Evolutionary conservation across 768 basidiomycete genomes (phyloP).

Genomic region (Cystobasidium tubakii): DNA sequence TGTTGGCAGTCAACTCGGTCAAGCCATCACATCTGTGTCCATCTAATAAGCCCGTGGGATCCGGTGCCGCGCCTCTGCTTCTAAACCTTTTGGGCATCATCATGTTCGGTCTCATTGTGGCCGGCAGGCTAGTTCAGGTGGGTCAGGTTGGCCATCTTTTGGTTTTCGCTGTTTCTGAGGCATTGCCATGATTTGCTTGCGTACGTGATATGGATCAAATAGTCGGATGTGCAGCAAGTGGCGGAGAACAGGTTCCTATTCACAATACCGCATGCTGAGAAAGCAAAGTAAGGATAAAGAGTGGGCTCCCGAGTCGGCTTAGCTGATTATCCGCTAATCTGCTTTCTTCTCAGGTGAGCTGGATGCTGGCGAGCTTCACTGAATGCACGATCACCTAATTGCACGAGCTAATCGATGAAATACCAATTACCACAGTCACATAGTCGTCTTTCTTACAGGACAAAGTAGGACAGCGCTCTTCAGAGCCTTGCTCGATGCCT

Average conservation of each 20-base stretch:
- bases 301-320: not conserved
- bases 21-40: no score
- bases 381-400: not conserved
- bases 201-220: not conserved
- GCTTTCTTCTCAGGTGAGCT: not conserved
- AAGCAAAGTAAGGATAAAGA: slow-evolving; percentile 14
- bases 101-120: slow-evolving; percentile 29
- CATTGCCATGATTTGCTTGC: no score
- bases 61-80: no score
- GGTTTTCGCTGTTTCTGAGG: no score
- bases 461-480: slow-evolving; percentile 2
- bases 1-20: no score
- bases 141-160: no score
- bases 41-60: no score
- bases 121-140: slow-evolving; percentile 2
- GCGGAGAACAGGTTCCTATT: slow-evolving; percentile 24
- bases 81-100: no score
- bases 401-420: not conserved
- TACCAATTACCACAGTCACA: slow-evolving; percentile 13
- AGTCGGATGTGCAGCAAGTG: slow-evolving; percentile 35
- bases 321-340: not conserved
- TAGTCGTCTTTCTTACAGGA: slow-evolving; percentile 35
- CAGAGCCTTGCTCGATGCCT: no score
- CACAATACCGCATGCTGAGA: slow-evolving; percentile 10
- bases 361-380: not conserved